These are phyloP conservation scores for Polyporus arcularius DNA, from an alignment of 768 basidiomycete genomes.

Conservation along the genomic window DNA sequence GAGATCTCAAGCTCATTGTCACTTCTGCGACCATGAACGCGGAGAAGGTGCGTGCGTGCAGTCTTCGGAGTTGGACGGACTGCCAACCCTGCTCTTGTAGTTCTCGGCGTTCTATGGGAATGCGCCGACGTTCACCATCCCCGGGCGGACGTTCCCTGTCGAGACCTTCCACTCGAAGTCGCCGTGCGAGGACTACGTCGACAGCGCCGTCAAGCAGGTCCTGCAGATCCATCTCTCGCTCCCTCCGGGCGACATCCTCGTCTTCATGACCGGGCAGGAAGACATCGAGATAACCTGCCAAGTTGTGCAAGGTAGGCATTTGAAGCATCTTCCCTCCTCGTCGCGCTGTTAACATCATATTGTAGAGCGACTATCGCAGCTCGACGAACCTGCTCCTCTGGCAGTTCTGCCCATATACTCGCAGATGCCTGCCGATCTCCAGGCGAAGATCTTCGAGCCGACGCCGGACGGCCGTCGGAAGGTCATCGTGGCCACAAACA, in stretches of 20 bases:
- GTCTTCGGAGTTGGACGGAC: neutral
- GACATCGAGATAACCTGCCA: constrained; percentile 98
- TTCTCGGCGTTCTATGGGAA: constrained; percentile 96
- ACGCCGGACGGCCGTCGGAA: constrained; percentile 93
- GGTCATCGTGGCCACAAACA: constrained; percentile 98
- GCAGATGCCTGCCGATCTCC: constrained; percentile 98
- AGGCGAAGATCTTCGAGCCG: constrained; percentile 96
- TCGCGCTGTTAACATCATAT: neutral
- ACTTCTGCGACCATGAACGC: constrained; percentile 99
- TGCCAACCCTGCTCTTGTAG: constrained; percentile 38
- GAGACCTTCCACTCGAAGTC: constrained; percentile 96
- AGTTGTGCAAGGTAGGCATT: constrained; percentile 76
- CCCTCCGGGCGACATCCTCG: constrained; percentile 91
- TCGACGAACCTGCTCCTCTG: constrained; percentile 87
- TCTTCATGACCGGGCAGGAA: constrained; percentile 99
- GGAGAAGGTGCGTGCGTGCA: constrained; percentile 68
- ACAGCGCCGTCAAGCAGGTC: constrained; percentile 96
- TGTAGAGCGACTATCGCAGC: constrained; percentile 83
- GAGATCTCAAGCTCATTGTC: constrained; percentile 95
- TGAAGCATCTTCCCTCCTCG: neutral
- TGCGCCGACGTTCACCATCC: constrained; percentile 93
- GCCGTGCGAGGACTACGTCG: constrained; percentile 99
- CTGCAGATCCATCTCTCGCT: constrained; percentile 94
- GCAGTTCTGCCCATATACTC: constrained; percentile 98
- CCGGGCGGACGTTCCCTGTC: constrained; percentile 94